Conservation (phyloP, 2,329 filamentous ascomycete genomes). For the Neurospora sp. region DNA sequence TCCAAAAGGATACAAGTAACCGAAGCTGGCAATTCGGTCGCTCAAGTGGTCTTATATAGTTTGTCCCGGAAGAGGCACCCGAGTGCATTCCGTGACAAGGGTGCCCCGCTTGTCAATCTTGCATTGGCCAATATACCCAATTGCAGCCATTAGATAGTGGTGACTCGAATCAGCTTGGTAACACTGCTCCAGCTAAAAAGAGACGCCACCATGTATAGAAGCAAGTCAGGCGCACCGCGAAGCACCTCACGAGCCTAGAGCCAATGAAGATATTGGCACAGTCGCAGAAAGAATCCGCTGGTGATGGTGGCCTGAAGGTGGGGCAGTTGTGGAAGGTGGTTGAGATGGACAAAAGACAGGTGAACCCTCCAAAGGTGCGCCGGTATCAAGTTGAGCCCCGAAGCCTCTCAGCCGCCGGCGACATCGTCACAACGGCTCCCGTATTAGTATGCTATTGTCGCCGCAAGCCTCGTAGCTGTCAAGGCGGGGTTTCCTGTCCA, state of each 20-base stretch:
- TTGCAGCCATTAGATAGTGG: not conserved
- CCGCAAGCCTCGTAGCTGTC: not conserved
- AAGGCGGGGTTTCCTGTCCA: not conserved
- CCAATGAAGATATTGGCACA: not conserved
- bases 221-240: not conserved
- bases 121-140: not conserved
- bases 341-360: not conserved
- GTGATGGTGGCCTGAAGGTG: not conserved
- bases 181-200: not conserved
- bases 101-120: not conserved
- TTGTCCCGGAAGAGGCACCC: too few relatives aligned
- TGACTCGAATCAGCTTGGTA: not conserved
- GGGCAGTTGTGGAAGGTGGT: not conserved
- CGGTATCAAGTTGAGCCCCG: not conserved
- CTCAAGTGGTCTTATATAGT: too few relatives aligned
- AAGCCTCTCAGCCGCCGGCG: not conserved
- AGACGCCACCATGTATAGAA: not conserved
- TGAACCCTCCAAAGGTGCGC: not conserved
- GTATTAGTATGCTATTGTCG: not conserved
- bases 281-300: not conserved
- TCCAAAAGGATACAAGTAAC: too few relatives aligned
- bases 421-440: not conserved
- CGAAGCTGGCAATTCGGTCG: too few relatives aligned
- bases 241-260: not conserved
- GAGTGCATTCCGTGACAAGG: too few relatives aligned